These are phyloP conservation scores for Salix caprea DNA, from an alignment of 345 rosid genomes.

Conservation along the genomic window DNA sequence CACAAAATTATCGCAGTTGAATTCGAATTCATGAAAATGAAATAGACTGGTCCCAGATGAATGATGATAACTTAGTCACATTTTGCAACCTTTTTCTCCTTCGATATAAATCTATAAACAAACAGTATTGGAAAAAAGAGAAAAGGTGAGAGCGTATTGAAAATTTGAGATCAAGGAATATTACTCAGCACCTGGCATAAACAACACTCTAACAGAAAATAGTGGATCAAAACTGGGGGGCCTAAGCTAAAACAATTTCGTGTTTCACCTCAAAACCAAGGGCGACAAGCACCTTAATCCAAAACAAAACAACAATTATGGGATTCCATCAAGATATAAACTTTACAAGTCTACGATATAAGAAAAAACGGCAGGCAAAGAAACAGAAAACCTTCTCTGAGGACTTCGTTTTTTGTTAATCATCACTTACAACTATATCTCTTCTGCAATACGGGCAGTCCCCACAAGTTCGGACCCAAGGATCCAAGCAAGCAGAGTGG, in stretches of 20 bases:
- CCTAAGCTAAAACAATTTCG: background rate
- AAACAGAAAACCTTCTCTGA: background rate
- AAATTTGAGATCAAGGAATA: background rate
- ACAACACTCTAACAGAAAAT: background rate
- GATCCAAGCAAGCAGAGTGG: constrained; percentile 72
- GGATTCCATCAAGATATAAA: background rate
- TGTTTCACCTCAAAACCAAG: background rate
- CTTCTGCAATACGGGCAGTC: constrained; percentile 93
- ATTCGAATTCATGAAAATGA: background rate
- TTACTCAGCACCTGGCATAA: background rate
- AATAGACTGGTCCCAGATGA: background rate
- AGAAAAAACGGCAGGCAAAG: background rate
- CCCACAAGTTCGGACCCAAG: constrained; percentile 85
- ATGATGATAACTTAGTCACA: background rate
- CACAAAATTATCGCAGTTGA: background rate
- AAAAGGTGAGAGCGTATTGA: background rate
- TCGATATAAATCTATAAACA: no score
- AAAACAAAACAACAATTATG: background rate
- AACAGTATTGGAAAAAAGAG: background rate
- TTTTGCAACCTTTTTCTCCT: no score
- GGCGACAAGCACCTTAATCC: background rate
- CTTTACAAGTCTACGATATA: background rate
- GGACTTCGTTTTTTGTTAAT: background rate
- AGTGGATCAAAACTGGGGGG: no score
- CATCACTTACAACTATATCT: constrained; percentile 31